phyloP scores from a whole-genome alignment of 345 rosid species.

The Dovyalis caffra region DNA sequence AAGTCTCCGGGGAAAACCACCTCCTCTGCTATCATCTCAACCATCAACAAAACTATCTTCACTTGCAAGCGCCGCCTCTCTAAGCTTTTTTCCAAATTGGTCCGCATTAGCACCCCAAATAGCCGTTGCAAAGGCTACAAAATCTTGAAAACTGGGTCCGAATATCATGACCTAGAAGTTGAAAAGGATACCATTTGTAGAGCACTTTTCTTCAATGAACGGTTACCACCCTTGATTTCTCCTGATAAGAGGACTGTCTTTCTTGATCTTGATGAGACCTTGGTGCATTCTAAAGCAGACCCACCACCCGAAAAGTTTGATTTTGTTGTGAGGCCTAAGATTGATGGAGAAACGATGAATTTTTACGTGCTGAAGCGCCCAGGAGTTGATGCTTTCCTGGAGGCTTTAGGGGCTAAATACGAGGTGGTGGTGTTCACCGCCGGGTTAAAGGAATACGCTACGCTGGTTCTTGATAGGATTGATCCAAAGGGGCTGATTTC shows the following conservation, averaged over 20 bases:
- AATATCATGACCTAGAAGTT: background rate
- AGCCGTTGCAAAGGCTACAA: constrained; percentile 51
- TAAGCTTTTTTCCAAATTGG: constrained; percentile 57
- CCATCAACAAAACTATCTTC: constrained; percentile 60
- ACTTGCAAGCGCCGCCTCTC: constrained; percentile 65
- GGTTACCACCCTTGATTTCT: constrained; percentile 41
- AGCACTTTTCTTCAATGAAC: constrained; percentile 29
- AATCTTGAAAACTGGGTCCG: constrained; percentile 31
- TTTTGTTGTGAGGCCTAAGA: constrained; percentile 61
- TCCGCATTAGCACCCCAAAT: constrained; percentile 42
- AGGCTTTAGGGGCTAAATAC: constrained; percentile 45
- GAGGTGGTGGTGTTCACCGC: constrained; percentile 91
- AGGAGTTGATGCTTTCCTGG: constrained; percentile 69
- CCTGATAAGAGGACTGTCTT: constrained; percentile 54
- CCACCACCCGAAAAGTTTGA: constrained; percentile 61
- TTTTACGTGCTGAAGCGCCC: constrained; percentile 89
- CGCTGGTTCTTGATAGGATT: constrained; percentile 61
- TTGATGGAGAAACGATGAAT: constrained; percentile 56
- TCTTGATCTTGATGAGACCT: constrained; percentile 88
- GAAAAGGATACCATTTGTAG: constrained; percentile 14
- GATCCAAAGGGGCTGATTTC: constrained; percentile 59
- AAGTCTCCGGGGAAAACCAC: constrained; percentile 34
- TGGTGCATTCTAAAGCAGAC: constrained; percentile 75
- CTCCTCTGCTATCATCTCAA: constrained; percentile 46
- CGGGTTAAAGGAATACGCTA: constrained; percentile 76